phyloP scores from a whole-genome alignment of 208 protist genomes.

The Trypanosoma cruzi region DNA sequence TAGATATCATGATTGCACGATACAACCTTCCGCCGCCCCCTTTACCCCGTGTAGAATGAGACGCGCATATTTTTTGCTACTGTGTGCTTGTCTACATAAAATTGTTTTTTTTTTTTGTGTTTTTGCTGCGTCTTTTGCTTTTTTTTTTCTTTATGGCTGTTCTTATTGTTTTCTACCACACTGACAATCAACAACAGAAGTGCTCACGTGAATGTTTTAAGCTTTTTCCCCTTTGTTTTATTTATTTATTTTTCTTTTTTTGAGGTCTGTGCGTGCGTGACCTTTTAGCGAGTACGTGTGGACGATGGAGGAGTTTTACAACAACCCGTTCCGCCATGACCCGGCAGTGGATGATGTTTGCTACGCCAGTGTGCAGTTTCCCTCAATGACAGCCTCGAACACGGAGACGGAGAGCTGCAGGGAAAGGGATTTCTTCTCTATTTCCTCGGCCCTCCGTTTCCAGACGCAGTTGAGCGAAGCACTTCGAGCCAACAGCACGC shows the following conservation, averaged over 20 bases:
- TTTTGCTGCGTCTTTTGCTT: too few species aligned
- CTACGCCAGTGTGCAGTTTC: slow-evolving; percentile 22
- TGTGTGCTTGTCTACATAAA: too few species aligned
- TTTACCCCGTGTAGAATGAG: slow-evolving; percentile 1
- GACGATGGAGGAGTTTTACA: slow-evolving; percentile 52
- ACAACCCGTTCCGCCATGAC: slow-evolving; percentile 54
- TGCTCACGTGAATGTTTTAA: too few species aligned
- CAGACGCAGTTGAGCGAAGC: slow-evolving; percentile 32
- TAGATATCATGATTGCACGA: slow-evolving; percentile 84
- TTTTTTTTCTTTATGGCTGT: too few species aligned
- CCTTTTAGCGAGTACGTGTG: neutral
- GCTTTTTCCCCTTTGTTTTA: neutral
- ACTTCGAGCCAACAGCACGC: slow-evolving; percentile 19
- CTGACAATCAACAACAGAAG: too few species aligned
- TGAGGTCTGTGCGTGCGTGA: slow-evolving; percentile 3
- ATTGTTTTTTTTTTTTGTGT: too few species aligned
- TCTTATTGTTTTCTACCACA: too few species aligned
- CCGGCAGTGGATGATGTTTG: slow-evolving; percentile 63
- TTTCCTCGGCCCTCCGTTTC: slow-evolving; percentile 9
- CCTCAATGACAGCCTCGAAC: neutral
- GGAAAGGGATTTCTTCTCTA: slow-evolving; percentile 1
- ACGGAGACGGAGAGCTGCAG: neutral
- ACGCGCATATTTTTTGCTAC: too few species aligned
- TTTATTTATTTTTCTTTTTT: slow-evolving; percentile 9
- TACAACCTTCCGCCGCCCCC: slow-evolving; percentile 87